Conservation (phyloP, 495 filamentous ascomycete genomes). For the Hypoxylon crocopeplum region DNA sequence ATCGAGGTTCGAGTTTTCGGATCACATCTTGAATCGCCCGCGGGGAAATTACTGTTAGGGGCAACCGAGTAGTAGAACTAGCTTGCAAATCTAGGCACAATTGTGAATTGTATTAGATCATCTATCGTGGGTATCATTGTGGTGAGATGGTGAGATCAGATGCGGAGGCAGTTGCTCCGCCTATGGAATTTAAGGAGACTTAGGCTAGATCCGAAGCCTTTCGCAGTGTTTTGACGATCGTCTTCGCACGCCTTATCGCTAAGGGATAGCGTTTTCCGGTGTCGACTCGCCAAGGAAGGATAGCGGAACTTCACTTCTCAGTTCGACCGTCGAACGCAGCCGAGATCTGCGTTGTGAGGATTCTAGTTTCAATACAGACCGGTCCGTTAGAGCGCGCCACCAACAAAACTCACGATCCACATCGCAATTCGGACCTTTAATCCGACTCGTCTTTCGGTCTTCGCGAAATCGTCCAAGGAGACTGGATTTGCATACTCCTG, state of each 20-base stretch:
- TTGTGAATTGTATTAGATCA: slow-evolving; percentile 2
- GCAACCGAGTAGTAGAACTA: background rate
- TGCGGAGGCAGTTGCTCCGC: slow-evolving; percentile 24
- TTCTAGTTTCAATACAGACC: background rate
- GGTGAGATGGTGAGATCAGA: slow-evolving; percentile 21
- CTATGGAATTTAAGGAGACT: slow-evolving; percentile 13
- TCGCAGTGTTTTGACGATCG: background rate
- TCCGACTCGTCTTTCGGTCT: slow-evolving; percentile 80
- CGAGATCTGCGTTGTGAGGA: too few relatives aligned
- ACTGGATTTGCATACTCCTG: slow-evolving; percentile 71
- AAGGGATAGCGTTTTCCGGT: background rate
- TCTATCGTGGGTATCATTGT: slow-evolving; percentile 34
- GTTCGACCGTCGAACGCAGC: too few relatives aligned
- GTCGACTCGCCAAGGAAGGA: background rate
- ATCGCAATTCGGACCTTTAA: slow-evolving; percentile 87
- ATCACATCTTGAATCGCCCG: background rate
- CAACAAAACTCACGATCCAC: slow-evolving; percentile 82
- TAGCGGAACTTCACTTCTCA: too few relatives aligned
- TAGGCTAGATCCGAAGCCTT: slow-evolving; percentile 2
- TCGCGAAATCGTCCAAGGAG: slow-evolving; percentile 76
- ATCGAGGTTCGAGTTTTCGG: slow-evolving; percentile 1
- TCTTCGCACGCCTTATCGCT: background rate
- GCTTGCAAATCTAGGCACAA: background rate
- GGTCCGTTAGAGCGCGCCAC: slow-evolving; percentile 65
- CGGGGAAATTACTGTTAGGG: background rate